Evolutionary conservation across 2,329 filamentous ascomycete genomes (phyloP), one percentile per base, ranked within the genome.

Genomic region (Aspergillus tamarii): DNA sequence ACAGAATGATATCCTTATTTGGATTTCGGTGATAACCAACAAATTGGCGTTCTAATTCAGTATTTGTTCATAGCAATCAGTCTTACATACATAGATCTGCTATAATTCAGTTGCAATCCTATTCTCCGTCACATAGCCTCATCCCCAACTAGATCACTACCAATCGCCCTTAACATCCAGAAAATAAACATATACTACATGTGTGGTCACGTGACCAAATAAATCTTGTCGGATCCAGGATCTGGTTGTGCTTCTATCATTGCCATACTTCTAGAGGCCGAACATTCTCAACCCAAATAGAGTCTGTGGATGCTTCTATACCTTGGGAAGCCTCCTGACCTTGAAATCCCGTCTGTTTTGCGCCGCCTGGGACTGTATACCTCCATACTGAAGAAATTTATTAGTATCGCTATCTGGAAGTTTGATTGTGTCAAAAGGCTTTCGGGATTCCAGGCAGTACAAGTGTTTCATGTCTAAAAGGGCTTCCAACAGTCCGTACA

Each of bases 1-100:
- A 63, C 59, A 64, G 53, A 66, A 65, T 72, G 69, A 72, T 72
- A 72, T 70, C 67, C 68, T 66, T 66, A 53, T 52, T 64, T 63
- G 60, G 64, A 68, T 66, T 65, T 32, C 67, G 64, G 61, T 66
- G 53, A 62, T 46, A 36, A 57, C 69, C 59, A 54, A 63, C 45
- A 64, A 58, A 64, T 21, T 57, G 67, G 68, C 66, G 67, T 65
- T 64, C 63, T 71, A 55, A 57, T 58, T 61, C 54, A 58, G 21
- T 57, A 59, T 60, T 59, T 64, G 36, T 65, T 39, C 57, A 64
- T 63, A 63, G 61, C 63, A 54, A 59, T 59, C 39, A 57, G 53
- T 53, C 45, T 19, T 58, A 62, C 32, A 62, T 66, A 65, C 28
- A 62, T 66, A 65, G 57, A 68, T 55, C 36, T 55, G 43, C 52